These are phyloP conservation scores for Capillidium heterosporum DNA, from an alignment of 371 early-diverging fungal genomes.

Conservation along the genomic window DNA sequence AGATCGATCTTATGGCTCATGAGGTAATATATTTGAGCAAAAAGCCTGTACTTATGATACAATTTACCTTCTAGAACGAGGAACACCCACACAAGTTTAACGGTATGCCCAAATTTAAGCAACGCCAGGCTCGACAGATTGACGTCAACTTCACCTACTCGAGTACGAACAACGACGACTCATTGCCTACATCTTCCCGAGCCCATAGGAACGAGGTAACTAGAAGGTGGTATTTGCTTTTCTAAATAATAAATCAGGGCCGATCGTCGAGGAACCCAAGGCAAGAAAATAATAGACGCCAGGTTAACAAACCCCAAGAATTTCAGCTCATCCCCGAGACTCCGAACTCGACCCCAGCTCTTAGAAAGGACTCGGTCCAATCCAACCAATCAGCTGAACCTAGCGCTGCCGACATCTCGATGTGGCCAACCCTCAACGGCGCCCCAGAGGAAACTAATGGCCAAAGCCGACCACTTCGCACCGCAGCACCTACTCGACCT, in stretches of 20 bases:
- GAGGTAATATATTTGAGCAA: slow-evolving; percentile 19
- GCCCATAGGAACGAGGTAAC: neutral
- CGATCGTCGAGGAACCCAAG: neutral
- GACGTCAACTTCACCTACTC: slow-evolving; percentile 11
- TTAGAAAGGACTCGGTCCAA: no score
- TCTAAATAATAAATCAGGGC: neutral
- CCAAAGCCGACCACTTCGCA: no score
- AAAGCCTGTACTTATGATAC: neutral
- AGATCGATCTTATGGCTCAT: slow-evolving; percentile 81
- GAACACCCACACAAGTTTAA: slow-evolving; percentile 10
- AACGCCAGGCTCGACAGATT: slow-evolving; percentile 13
- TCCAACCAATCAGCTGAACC: no score
- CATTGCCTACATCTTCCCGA: neutral
- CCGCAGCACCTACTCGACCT: no score
- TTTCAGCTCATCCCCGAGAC: neutral
- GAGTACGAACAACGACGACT: neutral
- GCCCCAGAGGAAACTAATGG: no score
- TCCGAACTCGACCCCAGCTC: no score
- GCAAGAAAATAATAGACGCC: neutral
- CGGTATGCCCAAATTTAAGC: slow-evolving; percentile 8
- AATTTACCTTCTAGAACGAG: neutral
- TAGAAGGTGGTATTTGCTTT: neutral
- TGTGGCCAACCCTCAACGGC: no score
- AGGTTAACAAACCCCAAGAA: neutral
- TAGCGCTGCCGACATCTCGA: no score